Evolutionary conservation across 2,329 filamentous ascomycete genomes (phyloP), one percentile per base, ranked within the genome.

Genomic region (Trichoderma aggressivum): DNA sequence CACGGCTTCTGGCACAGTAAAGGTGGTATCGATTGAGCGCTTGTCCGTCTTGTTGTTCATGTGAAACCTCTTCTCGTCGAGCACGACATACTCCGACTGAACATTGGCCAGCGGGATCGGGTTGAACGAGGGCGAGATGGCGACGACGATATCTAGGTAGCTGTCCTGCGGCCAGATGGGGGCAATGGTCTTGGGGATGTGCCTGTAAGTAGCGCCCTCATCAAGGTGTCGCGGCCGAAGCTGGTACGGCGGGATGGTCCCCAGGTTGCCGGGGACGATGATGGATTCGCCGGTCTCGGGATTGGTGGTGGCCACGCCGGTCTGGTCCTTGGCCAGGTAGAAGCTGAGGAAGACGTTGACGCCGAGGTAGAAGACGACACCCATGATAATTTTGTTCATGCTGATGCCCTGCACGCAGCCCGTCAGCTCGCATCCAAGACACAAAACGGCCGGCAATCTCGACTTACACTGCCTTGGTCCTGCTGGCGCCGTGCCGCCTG

Each of bases 111-210:
- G 85, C 26, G 91, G 87, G 16, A 88, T 89, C 72, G 93, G 88
- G 39, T 88, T 87, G 74, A 92, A 86, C 11, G 91, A 92, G 14
- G 92, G 88, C 61, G 94, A 95, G 70, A 98, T 88, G 76, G 95
- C 96, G 78, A 99, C 88, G 75, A 89, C 86, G 76, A 99, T 89
- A 81, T 99, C 96, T 75, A 99, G 82, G 72, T 88, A 84, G 76
- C 89, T 92, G 79, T 96, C 89, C 61, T 87, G 84, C 3, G 93
- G 90, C 96, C 96, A 99, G 77, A 98, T 94, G 26, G 96, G 94
- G 47, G 92, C 92, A 73, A 98, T 86, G 70, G 86, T 87, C 74
- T 90, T 86, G 1, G 94, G 94, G 21, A 93, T 82, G 1, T 82
- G 80, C 76, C 86, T 92, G 79, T 90, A 91, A 64, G 85, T 82